Percentiles rank a stretch among this genome's conserved stretches.
phyloP scores from a whole-genome alignment of 192 early-diverging fungal genomes.

The Oehlia diaphana region DNA sequence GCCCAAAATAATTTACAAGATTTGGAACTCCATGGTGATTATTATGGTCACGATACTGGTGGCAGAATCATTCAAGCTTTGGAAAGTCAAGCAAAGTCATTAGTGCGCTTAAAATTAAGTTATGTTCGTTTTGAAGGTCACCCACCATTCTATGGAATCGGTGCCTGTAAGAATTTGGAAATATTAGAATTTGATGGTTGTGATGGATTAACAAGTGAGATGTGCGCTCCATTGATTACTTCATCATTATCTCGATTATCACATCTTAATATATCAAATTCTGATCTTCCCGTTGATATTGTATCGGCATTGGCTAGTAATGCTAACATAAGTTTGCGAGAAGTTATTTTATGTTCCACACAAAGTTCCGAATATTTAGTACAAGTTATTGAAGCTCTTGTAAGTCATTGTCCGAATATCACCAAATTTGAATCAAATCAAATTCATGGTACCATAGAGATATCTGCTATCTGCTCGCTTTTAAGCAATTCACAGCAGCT shows the following conservation, averaged over 20 bases:
- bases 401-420: slow-evolving; percentile 4
- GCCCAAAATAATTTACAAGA: slow-evolving; percentile 13
- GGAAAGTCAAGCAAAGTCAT: slow-evolving; percentile 8
- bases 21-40: slow-evolving; percentile 14
- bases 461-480: slow-evolving; percentile 1
- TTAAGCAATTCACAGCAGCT: slow-evolving; percentile 7
- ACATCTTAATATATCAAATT: slow-evolving; percentile 9
- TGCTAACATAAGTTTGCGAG: not conserved
- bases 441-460: slow-evolving; percentile 13
- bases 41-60: slow-evolving; percentile 17
- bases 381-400: slow-evolving; percentile 1
- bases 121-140: slow-evolving; percentile 17
- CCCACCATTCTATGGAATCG: slow-evolving; percentile 14
- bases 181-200: slow-evolving; percentile 20
- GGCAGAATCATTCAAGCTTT: slow-evolving; percentile 10
- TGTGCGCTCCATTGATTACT: not conserved
- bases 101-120: slow-evolving; percentile 7
- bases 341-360: slow-evolving; percentile 11
- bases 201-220: slow-evolving; percentile 16
- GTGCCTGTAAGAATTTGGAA: slow-evolving; percentile 7
- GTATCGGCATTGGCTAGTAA: not conserved
- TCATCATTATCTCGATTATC: slow-evolving; percentile 8
- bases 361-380: slow-evolving; percentile 12
- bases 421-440: slow-evolving; percentile 22
- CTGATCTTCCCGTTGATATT: slow-evolving; percentile 15